Evolutionary conservation across 2,329 filamentous ascomycete genomes (phyloP).

Genomic region (Fusarium sp.): DNA sequence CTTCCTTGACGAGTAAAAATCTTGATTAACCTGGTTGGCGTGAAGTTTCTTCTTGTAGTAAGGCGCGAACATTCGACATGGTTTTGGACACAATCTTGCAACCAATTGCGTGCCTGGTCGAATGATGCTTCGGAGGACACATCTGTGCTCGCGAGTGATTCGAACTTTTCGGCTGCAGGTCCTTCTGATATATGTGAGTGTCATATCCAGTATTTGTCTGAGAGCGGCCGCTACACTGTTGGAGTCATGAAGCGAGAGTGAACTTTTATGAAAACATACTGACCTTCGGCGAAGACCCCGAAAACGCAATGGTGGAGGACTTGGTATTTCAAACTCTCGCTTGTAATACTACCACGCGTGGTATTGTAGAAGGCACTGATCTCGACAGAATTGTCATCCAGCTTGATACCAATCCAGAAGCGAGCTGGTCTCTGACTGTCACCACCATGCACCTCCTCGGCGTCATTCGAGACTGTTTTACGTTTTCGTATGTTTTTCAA

Average conservation of each 20-base stretch:
- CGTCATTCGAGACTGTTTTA: background rate
- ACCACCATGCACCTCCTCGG: background rate
- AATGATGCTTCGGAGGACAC: background rate
- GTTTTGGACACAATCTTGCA: background rate
- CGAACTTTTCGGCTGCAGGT: background rate
- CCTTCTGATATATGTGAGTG: background rate
- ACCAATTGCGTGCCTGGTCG: background rate
- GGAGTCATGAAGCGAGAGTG: background rate
- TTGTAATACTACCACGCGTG: background rate
- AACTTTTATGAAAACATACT: background rate
- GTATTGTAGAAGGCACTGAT: background rate
- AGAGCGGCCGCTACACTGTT: background rate
- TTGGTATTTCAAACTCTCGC: background rate
- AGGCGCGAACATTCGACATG: background rate
- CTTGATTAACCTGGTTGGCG: background rate
- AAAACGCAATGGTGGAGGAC: background rate
- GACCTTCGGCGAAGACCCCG: background rate
- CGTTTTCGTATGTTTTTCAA: background rate
- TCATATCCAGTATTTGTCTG: background rate
- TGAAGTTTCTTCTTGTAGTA: background rate
- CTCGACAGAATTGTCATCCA: background rate
- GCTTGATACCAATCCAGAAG: background rate
- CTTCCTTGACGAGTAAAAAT: background rate
- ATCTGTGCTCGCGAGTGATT: background rate
- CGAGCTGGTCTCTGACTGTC: background rate